phyloP scores from a whole-genome alignment of 1,284 basidiomycete species.

The Abortiporus biennis region DNA sequence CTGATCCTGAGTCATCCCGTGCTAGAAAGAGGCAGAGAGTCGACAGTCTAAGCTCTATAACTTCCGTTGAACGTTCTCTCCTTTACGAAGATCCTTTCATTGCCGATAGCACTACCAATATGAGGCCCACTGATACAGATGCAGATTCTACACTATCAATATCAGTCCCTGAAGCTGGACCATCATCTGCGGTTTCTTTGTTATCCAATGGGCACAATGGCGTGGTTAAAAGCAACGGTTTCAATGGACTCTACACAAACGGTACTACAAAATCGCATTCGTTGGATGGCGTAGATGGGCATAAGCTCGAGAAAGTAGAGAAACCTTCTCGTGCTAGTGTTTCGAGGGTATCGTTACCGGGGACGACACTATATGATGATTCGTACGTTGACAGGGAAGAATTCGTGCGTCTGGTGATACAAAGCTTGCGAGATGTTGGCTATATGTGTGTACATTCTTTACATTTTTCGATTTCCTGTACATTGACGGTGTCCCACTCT shows the following conservation, averaged over 20 bases:
- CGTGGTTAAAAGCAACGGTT: slow-evolving; percentile 38
- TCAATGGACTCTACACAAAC: slow-evolving; percentile 23
- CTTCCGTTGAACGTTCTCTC: slow-evolving; percentile 25
- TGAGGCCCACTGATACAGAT: slow-evolving; percentile 55
- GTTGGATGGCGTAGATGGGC: slow-evolving; percentile 24
- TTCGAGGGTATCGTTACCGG: slow-evolving; percentile 58
- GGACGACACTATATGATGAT: slow-evolving; percentile 68
- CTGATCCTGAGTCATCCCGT: slow-evolving; percentile 47
- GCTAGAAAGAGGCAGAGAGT: slow-evolving; percentile 68
- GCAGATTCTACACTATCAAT: slow-evolving; percentile 42
- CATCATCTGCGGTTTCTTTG: slow-evolving; percentile 42
- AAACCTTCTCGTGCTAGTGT: slow-evolving; percentile 40
- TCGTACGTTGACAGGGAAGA: slow-evolving; percentile 83
- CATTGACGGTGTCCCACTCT: slow-evolving; percentile 6
- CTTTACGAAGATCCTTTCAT: slow-evolving; percentile 20
- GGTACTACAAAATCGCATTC: slow-evolving; percentile 24
- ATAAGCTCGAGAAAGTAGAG: slow-evolving; percentile 42
- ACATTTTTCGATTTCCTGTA: slow-evolving; percentile 10
- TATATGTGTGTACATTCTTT: slow-evolving; percentile 65
- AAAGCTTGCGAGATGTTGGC: slow-evolving; percentile 89
- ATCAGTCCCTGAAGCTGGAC: slow-evolving; percentile 42
- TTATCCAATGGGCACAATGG: slow-evolving; percentile 38
- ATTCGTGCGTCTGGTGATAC: slow-evolving; percentile 86
- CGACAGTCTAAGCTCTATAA: slow-evolving; percentile 30
- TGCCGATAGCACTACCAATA: slow-evolving; percentile 28